Conservation (phyloP, 768 basidiomycete species). For the Boletellus emodensis region DNA sequence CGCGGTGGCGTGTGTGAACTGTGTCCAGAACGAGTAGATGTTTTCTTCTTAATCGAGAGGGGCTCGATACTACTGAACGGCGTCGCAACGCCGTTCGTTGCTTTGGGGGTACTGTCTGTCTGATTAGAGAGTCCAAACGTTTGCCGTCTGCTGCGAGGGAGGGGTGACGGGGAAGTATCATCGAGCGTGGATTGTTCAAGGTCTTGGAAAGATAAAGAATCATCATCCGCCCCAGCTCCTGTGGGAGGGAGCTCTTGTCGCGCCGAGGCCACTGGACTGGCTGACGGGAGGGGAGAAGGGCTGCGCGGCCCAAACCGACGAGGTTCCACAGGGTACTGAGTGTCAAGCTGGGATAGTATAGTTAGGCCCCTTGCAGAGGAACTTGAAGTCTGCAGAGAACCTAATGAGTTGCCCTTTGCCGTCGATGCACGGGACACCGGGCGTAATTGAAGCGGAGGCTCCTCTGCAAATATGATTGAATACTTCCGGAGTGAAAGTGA, state of each 20-base stretch:
- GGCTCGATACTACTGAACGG: conserved; percentile 58
- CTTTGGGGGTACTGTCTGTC: conserved; percentile 52
- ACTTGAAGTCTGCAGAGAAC: conserved; percentile 44
- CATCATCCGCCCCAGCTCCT: conserved; percentile 45
- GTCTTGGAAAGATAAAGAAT: conserved; percentile 30
- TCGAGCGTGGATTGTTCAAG: conserved; percentile 26
- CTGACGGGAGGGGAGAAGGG: conserved; percentile 63
- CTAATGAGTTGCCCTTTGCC: conserved; percentile 38
- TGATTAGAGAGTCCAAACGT: conserved; percentile 55
- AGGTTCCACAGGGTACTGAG: conserved; percentile 50
- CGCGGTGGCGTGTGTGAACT: conserved; percentile 34
- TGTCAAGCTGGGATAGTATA: conserved; percentile 39
- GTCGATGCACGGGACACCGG: conserved; percentile 53
- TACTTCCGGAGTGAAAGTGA: conserved; percentile 3
- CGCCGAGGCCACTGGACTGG: conserved; percentile 32
- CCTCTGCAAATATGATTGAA: conserved; percentile 40
- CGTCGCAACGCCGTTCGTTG: conserved; percentile 30
- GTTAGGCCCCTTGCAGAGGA: conserved; percentile 33
- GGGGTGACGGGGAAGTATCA: conserved; percentile 40
- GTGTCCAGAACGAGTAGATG: conserved; percentile 50
- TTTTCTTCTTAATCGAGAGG: conserved; percentile 82
- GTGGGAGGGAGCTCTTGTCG: conserved; percentile 37
- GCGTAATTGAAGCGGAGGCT: conserved; percentile 51
- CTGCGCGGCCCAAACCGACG: conserved; percentile 72
- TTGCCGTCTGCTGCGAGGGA: conserved; percentile 72